These are phyloP conservation scores for Eucalyptus marginata DNA, from an alignment of 345 rosid genomes.

Conservation along the genomic window DNA sequence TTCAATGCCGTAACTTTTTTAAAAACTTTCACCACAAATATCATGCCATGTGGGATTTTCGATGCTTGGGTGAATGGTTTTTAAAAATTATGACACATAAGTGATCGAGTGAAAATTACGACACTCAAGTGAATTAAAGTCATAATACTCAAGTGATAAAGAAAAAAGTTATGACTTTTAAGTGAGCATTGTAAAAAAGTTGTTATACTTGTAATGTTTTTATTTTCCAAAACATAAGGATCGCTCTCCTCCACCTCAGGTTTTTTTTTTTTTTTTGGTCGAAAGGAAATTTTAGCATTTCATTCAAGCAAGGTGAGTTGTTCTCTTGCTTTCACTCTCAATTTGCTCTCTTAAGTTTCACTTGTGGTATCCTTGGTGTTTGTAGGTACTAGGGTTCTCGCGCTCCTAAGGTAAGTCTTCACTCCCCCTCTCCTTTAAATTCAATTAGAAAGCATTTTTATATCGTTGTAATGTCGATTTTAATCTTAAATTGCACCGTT, in stretches of 20 bases:
- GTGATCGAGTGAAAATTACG: background rate
- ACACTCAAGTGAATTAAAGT: accelerated
- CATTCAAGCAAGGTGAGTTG: no score
- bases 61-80: no score
- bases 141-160: no score
- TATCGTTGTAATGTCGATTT: background rate
- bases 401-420: background rate
- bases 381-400: background rate
- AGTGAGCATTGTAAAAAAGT: no score
- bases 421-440: background rate
- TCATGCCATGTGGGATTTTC: background rate
- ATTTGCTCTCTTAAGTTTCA: background rate
- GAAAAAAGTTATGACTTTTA: accelerated
- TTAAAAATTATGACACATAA: no score
- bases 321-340: background rate
- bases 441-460: background rate
- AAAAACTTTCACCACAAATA: background rate
- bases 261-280: no score
- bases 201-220: no score
- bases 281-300: no score
- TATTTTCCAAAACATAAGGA: background rate
- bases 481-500: background rate
- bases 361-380: background rate
- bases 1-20: accelerated
- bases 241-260: background rate